A percentile compares a stretch with the other conserved stretches of the same genome.
These are phyloP conservation scores for Glomus cerebriforme DNA, from an alignment of 192 early-diverging fungal genomes.

Conservation along the genomic window DNA sequence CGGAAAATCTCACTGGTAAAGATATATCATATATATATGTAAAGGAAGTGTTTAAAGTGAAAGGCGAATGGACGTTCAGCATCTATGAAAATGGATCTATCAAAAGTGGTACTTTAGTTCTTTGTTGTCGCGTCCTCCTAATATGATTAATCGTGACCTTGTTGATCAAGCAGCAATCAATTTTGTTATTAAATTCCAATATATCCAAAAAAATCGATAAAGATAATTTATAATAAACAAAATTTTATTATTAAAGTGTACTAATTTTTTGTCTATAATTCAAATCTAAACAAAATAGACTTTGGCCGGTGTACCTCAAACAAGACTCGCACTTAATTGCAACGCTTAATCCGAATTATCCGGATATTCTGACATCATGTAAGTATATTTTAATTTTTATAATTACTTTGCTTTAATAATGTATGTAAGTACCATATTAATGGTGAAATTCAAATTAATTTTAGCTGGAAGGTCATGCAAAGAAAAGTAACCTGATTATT, in stretches of 20 bases:
- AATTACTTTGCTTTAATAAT: background rate
- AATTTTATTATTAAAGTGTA: too few relatives aligned
- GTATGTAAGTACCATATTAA: background rate
- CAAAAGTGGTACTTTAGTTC: too few relatives aligned
- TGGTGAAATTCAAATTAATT: constrained; percentile 18
- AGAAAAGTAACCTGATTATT: constrained; percentile 83
- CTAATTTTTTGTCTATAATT: too few relatives aligned
- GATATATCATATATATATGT: constrained; percentile 31
- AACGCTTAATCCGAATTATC: constrained; percentile 80
- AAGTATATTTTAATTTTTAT: constrained; percentile 27
- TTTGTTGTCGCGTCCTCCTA: constrained; percentile 68
- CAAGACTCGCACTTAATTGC: constrained; percentile 86
- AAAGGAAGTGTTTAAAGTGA: constrained; percentile 2
- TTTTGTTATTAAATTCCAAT: constrained; percentile 93
- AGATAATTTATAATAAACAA: constrained; percentile 37
- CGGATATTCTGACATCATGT: constrained; percentile 80
- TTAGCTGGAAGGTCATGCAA: constrained; percentile 68
- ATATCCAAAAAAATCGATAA: constrained; percentile 69
- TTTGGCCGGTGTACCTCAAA: constrained; percentile 76
- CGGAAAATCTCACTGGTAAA: constrained; percentile 31
- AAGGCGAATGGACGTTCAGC: constrained; percentile 21
- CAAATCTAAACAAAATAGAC: constrained; percentile 38
- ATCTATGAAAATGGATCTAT: too few relatives aligned
- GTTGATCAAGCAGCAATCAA: constrained; percentile 88
- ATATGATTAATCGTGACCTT: constrained; percentile 76